These are phyloP conservation scores for Lactarius sp. DNA, from an alignment of 768 basidiomycete species.

Conservation along the genomic window DNA sequence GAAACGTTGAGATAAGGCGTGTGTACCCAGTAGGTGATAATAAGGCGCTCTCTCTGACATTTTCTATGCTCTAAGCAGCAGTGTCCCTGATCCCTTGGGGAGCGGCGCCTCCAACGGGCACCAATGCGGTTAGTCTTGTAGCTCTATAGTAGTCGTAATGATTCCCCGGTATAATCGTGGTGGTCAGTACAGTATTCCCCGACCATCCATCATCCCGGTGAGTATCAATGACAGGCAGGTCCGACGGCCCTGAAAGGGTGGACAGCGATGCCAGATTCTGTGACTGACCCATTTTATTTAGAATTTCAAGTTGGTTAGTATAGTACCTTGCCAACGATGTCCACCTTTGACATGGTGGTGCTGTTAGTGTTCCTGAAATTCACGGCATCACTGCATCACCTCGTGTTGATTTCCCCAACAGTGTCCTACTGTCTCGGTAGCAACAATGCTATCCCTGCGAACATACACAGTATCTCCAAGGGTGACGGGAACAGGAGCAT, in stretches of 20 bases:
- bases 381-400: constrained; percentile 3
- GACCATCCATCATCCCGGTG: background rate
- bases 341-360: constrained; percentile 7
- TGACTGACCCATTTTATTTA: background rate
- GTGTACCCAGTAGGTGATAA: constrained; percentile 4
- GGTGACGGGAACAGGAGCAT: background rate
- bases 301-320: background rate
- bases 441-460: background rate
- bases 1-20: constrained; percentile 8
- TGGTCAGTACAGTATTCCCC: background rate
- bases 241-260: background rate
- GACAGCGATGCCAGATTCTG: background rate
- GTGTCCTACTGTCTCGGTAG: constrained; percentile 7
- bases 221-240: background rate
- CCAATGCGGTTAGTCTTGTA: constrained; percentile 10
- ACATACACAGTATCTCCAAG: background rate
- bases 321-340: constrained; percentile 16
- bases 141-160: background rate
- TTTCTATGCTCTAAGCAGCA: background rate
- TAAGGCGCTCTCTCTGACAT: background rate
- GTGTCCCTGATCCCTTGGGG: constrained; percentile 1
- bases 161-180: background rate
- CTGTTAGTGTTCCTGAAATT: background rate
- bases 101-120: background rate
- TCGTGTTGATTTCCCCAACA: constrained; percentile 11